Evolutionary conservation across 140 eudicot species (phyloP), one percentile per base, ranked within the genome.

Genomic region (Bidens hawaiensis): DNA sequence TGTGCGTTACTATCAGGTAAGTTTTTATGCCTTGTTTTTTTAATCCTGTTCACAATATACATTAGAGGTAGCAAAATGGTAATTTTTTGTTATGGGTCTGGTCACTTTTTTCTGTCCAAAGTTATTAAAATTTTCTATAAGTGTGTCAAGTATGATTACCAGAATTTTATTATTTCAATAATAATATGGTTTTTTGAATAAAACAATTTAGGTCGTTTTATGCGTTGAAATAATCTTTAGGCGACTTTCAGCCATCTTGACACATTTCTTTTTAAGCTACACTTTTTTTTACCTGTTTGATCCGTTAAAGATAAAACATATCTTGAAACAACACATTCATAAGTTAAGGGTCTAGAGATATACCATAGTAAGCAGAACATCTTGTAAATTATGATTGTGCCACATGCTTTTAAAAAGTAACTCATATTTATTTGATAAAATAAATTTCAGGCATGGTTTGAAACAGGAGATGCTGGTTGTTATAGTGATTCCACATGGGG

Each of bases 391-490:
- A 26, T 21, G 28, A 33, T 23, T 45, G 65, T 28, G 54, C 21
- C 24, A 17, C 18, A 62, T 49, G 18, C 46, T 69, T 33, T 70
- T 53, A 16, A 52, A n/a, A 53, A 42, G 30, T 68, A 45, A 71
- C 15, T 74, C 46, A 15, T 71, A 43, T 43, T 47, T 43, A 26
- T 49, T 17, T 64, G 27, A 45, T 38, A 43, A 51, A 47, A 55
- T n/a, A 30, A n/a, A 40, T 72, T 84, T 66, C 91, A 93, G 96
- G 99, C 99, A 62, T 93, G 99, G 99, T 85, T 85, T 81, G 99
- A 93, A 77, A 80, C 94, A 52, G 96, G 99, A 72, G 77, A 79
- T 63, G 70, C 61, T 58, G 93, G 79, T 60, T 61, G 33, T 58
- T 65, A 46, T 64, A 84, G 45, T 40, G 86, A 79, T 66, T 60